Evolutionary conservation across 2,329 filamentous ascomycete genomes (phyloP).

Genomic region (Stagonosporopsis tanaceti): DNA sequence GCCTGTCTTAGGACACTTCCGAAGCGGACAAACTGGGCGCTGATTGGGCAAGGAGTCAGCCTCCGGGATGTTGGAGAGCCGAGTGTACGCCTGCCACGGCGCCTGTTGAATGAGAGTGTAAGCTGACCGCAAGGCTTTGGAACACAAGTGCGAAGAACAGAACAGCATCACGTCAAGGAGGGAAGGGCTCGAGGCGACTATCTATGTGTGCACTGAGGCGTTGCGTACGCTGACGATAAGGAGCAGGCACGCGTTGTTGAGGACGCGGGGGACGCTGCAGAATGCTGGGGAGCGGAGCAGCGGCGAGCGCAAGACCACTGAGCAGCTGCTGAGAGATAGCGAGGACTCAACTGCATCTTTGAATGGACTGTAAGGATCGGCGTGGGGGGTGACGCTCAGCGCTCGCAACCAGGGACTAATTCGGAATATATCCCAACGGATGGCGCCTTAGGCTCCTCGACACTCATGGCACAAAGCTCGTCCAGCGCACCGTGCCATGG

Average conservation of each 20-base stretch:
- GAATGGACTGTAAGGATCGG: constrained; percentile 5
- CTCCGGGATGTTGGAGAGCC: constrained; percentile 17
- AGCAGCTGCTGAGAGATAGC: constrained; percentile 34
- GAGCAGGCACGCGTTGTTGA: constrained; percentile 20
- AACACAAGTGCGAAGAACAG: not conserved
- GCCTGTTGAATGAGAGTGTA: not conserved
- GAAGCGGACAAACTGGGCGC: constrained; percentile 13
- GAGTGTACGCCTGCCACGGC: constrained; percentile 3
- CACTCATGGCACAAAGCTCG: constrained; percentile 8
- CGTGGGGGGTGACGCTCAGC: constrained; percentile 19
- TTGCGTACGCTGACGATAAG: constrained; percentile 18
- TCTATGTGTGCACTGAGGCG: not conserved
- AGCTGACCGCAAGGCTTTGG: constrained; percentile 11
- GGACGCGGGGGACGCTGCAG: constrained; percentile 22
- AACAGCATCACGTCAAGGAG: not conserved
- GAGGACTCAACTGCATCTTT: constrained; percentile 25
- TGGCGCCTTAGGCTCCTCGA: constrained; percentile 5
- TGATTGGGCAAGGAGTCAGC: constrained; percentile 17
- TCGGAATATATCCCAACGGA: constrained; percentile 33
- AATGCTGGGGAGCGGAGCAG: constrained; percentile 20
- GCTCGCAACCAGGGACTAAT: constrained; percentile 34
- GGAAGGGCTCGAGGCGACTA: not conserved
- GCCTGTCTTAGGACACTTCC: constrained; percentile 1
- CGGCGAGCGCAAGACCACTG: constrained; percentile 9
- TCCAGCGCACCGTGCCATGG: not conserved